Base-by-base conservation (phyloP, 2,329 filamentous ascomycete species). In the Neofusicoccum ribis region DNA sequence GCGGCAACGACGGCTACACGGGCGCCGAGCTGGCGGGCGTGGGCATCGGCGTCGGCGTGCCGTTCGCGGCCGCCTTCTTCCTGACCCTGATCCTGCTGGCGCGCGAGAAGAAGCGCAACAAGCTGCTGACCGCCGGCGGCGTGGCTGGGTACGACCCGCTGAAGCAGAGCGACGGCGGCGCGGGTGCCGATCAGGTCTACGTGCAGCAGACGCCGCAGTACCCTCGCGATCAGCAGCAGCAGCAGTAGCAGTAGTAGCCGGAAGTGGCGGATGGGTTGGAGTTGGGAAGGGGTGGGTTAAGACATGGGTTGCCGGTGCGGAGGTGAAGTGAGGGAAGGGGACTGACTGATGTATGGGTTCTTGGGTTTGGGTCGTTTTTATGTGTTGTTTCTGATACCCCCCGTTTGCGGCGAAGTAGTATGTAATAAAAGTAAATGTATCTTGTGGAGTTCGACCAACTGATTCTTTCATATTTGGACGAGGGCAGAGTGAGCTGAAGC, bases 161-260 rank as follows among this genome's bases (percentile, higher is more conserved):
- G 17, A 27, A 70, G 65, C 46, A 65, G 23, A 46, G 43, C 15
- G 52, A 66, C 6, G 66, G 70, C 31, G 43, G 41, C 3, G 52
- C 66, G 4, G 66, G 69, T 17, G 43, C 41, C 3, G 17, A 47
- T 17, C 49, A 67, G 17, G 64, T 65, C 5, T 71, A 69, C 46
- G 23, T 61, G 2, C 68, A 71, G 62, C 66, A 69, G 14, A 68
- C n/a, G 3, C 12, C n/a, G 36, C 23, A 56, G 36, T 11, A 9
- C 23, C 23, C 23, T 23, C 23, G 23, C 23, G 23, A 23, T 23
- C 23, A 23, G 23, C 23, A 23, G 23, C 23, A 23, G 20, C 3
- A 23, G 20, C 3, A 5, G 15, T 3, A 56, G n/a, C 12, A 17
- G 14, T 5, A 41, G 51, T 3, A 17, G 51, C 20, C 20, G 20